Evolutionary conservation across 2,329 filamentous ascomycete genomes (phyloP).

Genomic region (Cladobotryum protrusum): DNA sequence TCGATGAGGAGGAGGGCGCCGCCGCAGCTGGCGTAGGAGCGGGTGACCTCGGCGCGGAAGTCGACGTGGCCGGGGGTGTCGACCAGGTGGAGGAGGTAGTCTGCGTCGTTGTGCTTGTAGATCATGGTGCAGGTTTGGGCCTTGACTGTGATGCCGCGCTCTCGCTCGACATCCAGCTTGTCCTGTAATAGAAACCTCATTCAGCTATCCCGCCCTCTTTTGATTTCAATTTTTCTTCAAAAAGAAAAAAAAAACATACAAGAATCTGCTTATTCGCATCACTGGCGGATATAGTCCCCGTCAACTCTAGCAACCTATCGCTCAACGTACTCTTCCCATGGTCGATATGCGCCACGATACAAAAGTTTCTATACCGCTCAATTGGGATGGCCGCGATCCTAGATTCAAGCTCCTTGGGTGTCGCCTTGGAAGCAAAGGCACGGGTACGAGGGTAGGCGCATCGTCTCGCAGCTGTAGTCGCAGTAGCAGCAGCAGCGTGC

Average conservation of each 20-base stretch:
- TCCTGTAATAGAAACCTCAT: conserved; percentile 42
- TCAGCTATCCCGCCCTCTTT: background rate
- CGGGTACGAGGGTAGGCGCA: conserved; percentile 3
- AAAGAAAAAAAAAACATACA: conserved; percentile 21
- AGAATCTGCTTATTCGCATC: conserved; percentile 86
- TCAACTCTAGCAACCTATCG: conserved; percentile 86
- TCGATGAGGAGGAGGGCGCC: conserved; percentile 90
- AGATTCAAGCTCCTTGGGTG: conserved; percentile 29
- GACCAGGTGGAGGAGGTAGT: conserved; percentile 91
- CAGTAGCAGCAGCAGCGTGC: background rate
- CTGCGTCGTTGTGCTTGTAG: conserved; percentile 75
- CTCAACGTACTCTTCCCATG: conserved; percentile 97
- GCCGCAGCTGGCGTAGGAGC: conserved; percentile 93
- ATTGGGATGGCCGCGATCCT: conserved; percentile 71
- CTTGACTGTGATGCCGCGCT: conserved; percentile 96
- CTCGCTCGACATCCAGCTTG: conserved; percentile 92
- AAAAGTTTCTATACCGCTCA: conserved; percentile 85
- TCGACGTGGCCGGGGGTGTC: conserved; percentile 98
- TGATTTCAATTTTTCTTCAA: too few species aligned
- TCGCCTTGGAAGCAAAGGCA: conserved; percentile 21
- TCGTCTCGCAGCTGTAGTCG: background rate
- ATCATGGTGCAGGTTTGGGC: conserved; percentile 98
- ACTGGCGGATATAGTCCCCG: conserved; percentile 82
- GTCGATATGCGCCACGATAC: conserved; percentile 97
- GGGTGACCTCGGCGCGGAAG: conserved; percentile 91